Evolutionary conservation across 2,329 filamentous ascomycete species (phyloP).

Genomic region (Sphaerulina musiva): DNA sequence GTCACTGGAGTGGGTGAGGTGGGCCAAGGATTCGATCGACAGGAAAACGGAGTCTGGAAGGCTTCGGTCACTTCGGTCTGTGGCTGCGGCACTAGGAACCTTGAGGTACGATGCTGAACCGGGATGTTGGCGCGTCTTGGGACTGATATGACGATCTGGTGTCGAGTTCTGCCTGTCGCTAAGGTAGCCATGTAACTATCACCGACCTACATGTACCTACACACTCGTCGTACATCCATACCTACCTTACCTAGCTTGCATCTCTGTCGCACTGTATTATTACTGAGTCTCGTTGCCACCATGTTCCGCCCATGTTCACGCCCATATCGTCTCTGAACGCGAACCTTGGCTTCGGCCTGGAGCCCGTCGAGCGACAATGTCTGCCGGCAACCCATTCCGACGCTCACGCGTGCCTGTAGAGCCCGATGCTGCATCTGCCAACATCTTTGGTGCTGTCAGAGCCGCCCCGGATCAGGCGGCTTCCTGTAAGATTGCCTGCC

Average conservation of each 20-base stretch:
- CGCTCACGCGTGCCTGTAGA: constrained; percentile 23
- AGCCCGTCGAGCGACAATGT: constrained; percentile 19
- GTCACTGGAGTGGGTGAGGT: no score
- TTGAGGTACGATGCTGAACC: background rate
- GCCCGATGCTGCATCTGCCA: constrained; percentile 13
- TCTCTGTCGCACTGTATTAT: background rate
- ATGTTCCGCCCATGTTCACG: background rate
- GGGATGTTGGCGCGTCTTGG: constrained; percentile 7
- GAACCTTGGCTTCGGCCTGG: background rate
- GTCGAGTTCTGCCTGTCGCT: constrained; percentile 6
- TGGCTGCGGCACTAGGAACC: no score
- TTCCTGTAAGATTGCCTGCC: constrained; percentile 19
- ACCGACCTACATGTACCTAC: no score
- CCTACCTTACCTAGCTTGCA: background rate
- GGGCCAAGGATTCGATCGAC: no score
- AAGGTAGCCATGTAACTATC: background rate
- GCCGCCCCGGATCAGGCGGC: constrained; percentile 8
- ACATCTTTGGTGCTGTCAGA: constrained; percentile 7
- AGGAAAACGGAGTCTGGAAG: no score
- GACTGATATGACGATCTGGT: constrained; percentile 8
- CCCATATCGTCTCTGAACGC: background rate
- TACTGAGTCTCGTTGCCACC: background rate
- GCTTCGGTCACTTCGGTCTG: no score
- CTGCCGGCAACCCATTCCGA: constrained; percentile 30
- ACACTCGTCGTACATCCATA: no score